phyloP scores from a whole-genome alignment of 352 stramenopile genomes.

The Pythium rhizo-oryzae region DNA sequence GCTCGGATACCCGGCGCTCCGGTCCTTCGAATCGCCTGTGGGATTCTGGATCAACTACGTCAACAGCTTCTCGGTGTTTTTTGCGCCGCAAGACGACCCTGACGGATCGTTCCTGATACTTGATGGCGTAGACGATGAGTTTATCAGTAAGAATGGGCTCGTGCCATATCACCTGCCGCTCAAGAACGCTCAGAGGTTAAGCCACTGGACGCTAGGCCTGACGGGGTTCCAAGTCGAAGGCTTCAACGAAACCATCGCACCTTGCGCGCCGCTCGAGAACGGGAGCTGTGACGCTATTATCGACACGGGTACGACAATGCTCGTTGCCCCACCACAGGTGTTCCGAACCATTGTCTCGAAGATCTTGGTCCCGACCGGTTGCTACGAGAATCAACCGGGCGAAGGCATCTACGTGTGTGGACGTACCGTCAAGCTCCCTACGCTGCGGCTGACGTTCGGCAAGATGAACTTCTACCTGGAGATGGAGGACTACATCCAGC shows the following conservation, averaged over 20 bases:
- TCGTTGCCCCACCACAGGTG: constrained; percentile 33
- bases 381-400: constrained; percentile 31
- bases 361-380: constrained; percentile 45
- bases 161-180: constrained; percentile 50
- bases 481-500: constrained; percentile 54
- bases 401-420: constrained; percentile 62
- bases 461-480: constrained; percentile 63
- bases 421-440: constrained; percentile 45
- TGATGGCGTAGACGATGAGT: constrained; percentile 61
- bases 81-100: constrained; percentile 44
- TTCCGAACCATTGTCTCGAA: constrained; percentile 44
- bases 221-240: constrained; percentile 58
- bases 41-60: constrained; percentile 66
- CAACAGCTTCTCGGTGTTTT: constrained; percentile 70
- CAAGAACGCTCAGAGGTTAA: constrained; percentile 25
- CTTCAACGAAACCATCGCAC: constrained; percentile 34
- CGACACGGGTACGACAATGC: constrained; percentile 44
- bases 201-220: constrained; percentile 77
- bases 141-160: constrained; percentile 52
- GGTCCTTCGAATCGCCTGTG: constrained; percentile 44
- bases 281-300: constrained; percentile 36
- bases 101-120: constrained; percentile 69
- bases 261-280: constrained; percentile 34
- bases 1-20: constrained; percentile 56
- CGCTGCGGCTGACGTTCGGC: constrained; percentile 55